These are phyloP conservation scores for Persicaria tinctoria DNA, from an alignment of 148 eudicot species.

Conservation along the genomic window DNA sequence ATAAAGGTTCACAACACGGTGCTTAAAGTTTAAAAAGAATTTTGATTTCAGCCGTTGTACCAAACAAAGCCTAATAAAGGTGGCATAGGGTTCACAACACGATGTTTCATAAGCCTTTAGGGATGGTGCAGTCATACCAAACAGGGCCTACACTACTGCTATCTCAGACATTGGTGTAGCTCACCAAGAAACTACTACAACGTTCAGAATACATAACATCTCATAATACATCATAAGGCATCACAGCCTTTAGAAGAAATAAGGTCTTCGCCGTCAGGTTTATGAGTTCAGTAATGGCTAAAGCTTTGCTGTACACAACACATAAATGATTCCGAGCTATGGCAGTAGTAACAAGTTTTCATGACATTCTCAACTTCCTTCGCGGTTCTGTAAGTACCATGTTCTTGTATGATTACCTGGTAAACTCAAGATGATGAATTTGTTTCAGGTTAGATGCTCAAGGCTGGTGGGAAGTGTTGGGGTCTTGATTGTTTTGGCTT, in stretches of 20 bases:
- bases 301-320: conserved; percentile 9
- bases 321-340: conserved; percentile 2
- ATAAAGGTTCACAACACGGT: too few species aligned
- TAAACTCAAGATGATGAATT: not conserved
- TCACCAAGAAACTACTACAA: not conserved
- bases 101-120: too few species aligned
- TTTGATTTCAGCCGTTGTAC: too few species aligned
- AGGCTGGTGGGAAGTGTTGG: conserved; percentile 5
- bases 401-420: conserved; percentile 8
- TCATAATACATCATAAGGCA: not conserved
- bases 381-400: not conserved
- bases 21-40: too few species aligned
- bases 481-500: conserved; percentile 14
- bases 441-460: conserved; percentile 5
- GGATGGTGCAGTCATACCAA: too few species aligned
- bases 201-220: conserved; percentile 9
- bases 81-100: too few species aligned
- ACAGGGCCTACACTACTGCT: too few species aligned
- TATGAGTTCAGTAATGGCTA: conserved; percentile 7
- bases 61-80: too few species aligned
- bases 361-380: not conserved
- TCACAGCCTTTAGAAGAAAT: conserved; percentile 5
- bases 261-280: not conserved
- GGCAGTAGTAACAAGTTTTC: not conserved
- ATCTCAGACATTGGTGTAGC: too few species aligned